A percentile compares a stretch with the other conserved stretches of the same genome.
Conservation (phyloP, 106 monocot genomes). For the Dendrobium nobile region DNA sequence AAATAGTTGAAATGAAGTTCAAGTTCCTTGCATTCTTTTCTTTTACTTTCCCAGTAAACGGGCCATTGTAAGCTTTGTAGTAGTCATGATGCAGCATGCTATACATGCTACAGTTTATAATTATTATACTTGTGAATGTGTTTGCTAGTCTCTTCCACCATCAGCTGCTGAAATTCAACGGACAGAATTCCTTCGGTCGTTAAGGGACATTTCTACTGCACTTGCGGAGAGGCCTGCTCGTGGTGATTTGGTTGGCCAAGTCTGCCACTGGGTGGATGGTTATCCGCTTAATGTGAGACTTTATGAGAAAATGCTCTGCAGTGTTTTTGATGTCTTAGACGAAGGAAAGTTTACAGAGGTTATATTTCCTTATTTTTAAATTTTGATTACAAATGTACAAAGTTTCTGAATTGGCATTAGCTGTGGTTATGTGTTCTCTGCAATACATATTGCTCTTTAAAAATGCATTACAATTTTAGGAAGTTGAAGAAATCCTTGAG, state of each 20-base stretch:
- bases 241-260: slow-evolving; percentile 87
- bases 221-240: slow-evolving; percentile 93
- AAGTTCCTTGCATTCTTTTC: background rate
- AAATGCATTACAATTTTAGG: slow-evolving; percentile 36
- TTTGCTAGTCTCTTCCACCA: slow-evolving; percentile 63
- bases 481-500: slow-evolving; percentile 95
- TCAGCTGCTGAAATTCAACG: slow-evolving; percentile 78
- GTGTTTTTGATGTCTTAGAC: slow-evolving; percentile 92
- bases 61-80: slow-evolving; percentile 1
- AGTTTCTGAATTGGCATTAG: slow-evolving; percentile 5
- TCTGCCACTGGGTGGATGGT: slow-evolving; percentile 98
- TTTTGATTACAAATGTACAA: background rate
- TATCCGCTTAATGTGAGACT: slow-evolving; percentile 85
- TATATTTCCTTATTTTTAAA: background rate
- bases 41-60: background rate
- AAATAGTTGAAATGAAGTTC: background rate
- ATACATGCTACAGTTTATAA: background rate
- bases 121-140: slow-evolving; percentile 8
- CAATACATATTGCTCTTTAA: background rate
- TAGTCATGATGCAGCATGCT: background rate
- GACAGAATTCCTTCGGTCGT: slow-evolving; percentile 61
- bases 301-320: slow-evolving; percentile 86
- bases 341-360: slow-evolving; percentile 95
- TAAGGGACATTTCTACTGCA: slow-evolving; percentile 60
- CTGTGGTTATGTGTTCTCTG: background rate